A percentile compares a stretch with the other conserved stretches of the same genome.
Conservation (phyloP, 306 rosid species). For the Vigna mungo region DNA sequence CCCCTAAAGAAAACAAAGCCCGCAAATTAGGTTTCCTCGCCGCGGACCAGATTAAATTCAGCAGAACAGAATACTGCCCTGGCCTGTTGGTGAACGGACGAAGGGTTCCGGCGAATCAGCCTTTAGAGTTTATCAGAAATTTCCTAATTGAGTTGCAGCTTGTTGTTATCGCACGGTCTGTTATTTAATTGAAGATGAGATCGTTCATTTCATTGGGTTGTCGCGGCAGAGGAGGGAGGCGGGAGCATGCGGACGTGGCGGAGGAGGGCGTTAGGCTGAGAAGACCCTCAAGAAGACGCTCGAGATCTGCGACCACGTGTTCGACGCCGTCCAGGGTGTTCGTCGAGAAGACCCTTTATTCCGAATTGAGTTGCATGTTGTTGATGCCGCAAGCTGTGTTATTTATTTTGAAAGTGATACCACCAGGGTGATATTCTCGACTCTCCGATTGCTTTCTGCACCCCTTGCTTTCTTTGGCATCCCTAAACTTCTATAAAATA, state of each 20-base stretch:
- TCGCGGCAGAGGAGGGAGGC: too few species aligned
- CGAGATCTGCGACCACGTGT: constrained; percentile 66
- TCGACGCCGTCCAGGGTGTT: constrained; percentile 77
- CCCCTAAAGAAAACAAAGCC: not conserved
- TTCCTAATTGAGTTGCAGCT: constrained; percentile 13
- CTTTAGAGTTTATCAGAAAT: constrained; percentile 7
- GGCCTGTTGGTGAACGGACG: not conserved
- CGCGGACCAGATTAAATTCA: not conserved
- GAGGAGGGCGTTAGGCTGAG: too few species aligned
- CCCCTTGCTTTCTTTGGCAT: too few species aligned
- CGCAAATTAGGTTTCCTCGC: constrained; percentile 41
- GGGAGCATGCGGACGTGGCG: too few species aligned
- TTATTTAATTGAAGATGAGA: constrained; percentile 18
- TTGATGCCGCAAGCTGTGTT: not conserved
- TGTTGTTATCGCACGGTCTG: not conserved
- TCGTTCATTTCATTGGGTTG: not conserved
- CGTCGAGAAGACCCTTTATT: too few species aligned
- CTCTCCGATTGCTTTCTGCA: too few species aligned
- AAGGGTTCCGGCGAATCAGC: constrained; percentile 5
- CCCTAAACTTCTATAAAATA: too few species aligned
- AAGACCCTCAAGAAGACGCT: constrained; percentile 71
- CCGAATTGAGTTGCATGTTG: not conserved
- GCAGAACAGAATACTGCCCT: not conserved
- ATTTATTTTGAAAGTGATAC: constrained; percentile 15
- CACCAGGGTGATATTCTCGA: too few species aligned